These are phyloP conservation scores for Colletotrichum sp. DNA, from an alignment of 2,329 filamentous ascomycete genomes.

Conservation along the genomic window DNA sequence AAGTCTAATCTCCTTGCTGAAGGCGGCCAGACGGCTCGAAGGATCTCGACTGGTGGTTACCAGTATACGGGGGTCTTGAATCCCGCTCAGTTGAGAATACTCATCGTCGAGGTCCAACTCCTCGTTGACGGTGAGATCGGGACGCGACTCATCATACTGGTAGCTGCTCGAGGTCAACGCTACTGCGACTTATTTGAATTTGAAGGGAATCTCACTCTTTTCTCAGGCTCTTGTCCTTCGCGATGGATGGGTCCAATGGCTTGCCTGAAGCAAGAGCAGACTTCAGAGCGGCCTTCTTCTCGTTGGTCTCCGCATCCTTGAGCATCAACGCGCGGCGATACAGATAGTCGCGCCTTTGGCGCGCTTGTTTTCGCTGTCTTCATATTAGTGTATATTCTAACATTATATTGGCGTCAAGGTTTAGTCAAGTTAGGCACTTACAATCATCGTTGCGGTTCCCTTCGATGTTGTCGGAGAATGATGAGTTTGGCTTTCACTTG, in stretches of 20 bases:
- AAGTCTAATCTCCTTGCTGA: slow-evolving; percentile 88
- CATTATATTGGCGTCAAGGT: not conserved
- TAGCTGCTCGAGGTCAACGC: slow-evolving; percentile 45
- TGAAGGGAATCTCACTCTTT: slow-evolving; percentile 58
- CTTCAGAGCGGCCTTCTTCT: slow-evolving; percentile 88
- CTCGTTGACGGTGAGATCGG: slow-evolving; percentile 70
- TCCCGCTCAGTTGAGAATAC: slow-evolving; percentile 88
- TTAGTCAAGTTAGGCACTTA: not conserved
- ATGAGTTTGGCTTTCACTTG: not conserved
- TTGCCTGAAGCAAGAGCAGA: slow-evolving; percentile 89
- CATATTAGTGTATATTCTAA: not conserved
- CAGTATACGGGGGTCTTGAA: slow-evolving; percentile 71
- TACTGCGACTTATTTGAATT: not conserved
- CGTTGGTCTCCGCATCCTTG: slow-evolving; percentile 88
- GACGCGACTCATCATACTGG: slow-evolving; percentile 87
- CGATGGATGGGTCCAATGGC: slow-evolving; percentile 79
- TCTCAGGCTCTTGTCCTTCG: slow-evolving; percentile 83
- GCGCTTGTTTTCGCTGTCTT: not conserved
- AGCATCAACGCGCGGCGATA: slow-evolving; percentile 88
- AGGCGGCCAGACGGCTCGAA: slow-evolving; percentile 82
- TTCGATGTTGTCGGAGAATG: not conserved
- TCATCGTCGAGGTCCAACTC: slow-evolving; percentile 84
- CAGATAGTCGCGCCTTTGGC: slow-evolving; percentile 55
- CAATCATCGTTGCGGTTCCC: not conserved
- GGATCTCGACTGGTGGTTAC: slow-evolving; percentile 86